Evolutionary conservation across 306 rosid genomes (phyloP).

Genomic region (Rubus idaeus): DNA sequence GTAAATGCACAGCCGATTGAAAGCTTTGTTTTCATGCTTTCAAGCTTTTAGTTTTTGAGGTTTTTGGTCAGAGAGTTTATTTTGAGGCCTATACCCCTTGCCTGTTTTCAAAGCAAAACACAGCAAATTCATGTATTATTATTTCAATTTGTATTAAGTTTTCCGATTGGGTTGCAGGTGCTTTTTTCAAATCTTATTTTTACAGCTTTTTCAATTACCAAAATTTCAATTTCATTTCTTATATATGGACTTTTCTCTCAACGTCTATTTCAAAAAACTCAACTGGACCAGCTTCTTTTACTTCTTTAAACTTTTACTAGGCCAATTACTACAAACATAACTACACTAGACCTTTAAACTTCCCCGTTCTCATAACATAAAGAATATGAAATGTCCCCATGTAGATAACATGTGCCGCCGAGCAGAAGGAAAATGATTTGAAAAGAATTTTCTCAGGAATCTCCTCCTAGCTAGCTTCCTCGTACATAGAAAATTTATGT

Average conservation of each 20-base stretch:
- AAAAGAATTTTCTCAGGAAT: too few species aligned
- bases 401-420: too few species aligned
- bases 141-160: slow-evolving; percentile 33
- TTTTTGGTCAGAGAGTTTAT: slow-evolving; percentile 60
- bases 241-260: background rate
- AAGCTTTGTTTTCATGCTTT: slow-evolving; percentile 50
- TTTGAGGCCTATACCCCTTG: slow-evolving; percentile 51
- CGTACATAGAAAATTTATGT: too few species aligned
- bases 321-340: too few species aligned
- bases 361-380: too few species aligned
- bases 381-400: too few species aligned
- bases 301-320: too few species aligned
- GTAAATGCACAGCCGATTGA: slow-evolving; percentile 33
- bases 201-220: background rate
- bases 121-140: slow-evolving; percentile 34
- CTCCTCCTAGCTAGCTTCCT: too few species aligned
- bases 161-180: slow-evolving; percentile 27
- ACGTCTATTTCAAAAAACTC: too few species aligned
- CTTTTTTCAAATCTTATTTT: background rate
- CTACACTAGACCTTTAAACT: too few species aligned
- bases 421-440: too few species aligned
- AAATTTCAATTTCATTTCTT: background rate
- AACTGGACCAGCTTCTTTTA: too few species aligned
- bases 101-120: slow-evolving; percentile 49
- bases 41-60: slow-evolving; percentile 34